A percentile compares a stretch with the other conserved stretches of the same genome.
These are phyloP conservation scores for Puya raimondii DNA, from an alignment of 176 grass and related monocot genomes.

Conservation along the genomic window DNA sequence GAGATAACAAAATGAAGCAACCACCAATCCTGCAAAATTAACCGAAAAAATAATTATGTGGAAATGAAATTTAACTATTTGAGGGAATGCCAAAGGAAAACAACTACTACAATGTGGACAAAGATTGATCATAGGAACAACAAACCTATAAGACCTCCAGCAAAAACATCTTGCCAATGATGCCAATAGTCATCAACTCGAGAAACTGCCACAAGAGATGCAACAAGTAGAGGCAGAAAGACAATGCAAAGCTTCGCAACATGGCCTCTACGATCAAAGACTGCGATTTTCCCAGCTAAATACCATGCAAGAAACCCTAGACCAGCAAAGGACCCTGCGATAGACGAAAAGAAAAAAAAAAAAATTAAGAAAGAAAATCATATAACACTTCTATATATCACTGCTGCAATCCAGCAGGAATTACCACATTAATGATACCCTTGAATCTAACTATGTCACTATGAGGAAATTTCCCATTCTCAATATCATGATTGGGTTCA, in stretches of 20 bases:
- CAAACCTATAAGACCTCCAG: conserved; percentile 57
- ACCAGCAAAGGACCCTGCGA: conserved; percentile 68
- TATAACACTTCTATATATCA: not conserved
- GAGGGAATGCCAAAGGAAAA: not conserved
- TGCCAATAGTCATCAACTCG: conserved; percentile 92
- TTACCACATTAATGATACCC: not conserved
- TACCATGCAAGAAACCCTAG: conserved; percentile 87
- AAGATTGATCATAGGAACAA: conserved; percentile 11
- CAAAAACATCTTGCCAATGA: conserved; percentile 85
- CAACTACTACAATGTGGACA: not conserved
- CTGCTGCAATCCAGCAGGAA: not conserved
- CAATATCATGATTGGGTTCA: no score
- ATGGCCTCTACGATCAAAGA: conserved; percentile 66
- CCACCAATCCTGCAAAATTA: conserved; percentile 47
- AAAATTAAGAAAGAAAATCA: not conserved
- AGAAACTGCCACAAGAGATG: conserved; percentile 63
- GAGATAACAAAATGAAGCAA: conserved; percentile 74
- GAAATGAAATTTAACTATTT: not conserved
- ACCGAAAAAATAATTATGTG: not conserved
- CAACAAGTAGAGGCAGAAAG: conserved; percentile 53
- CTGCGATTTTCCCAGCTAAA: conserved; percentile 62
- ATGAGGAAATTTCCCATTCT: not conserved
- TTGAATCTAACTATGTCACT: no score
- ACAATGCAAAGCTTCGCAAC: conserved; percentile 66
- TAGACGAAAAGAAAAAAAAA: conserved; percentile 10